Base-by-base conservation (phyloP, 106 monocot genomes). In the Platanthera zijinensis region DNA sequence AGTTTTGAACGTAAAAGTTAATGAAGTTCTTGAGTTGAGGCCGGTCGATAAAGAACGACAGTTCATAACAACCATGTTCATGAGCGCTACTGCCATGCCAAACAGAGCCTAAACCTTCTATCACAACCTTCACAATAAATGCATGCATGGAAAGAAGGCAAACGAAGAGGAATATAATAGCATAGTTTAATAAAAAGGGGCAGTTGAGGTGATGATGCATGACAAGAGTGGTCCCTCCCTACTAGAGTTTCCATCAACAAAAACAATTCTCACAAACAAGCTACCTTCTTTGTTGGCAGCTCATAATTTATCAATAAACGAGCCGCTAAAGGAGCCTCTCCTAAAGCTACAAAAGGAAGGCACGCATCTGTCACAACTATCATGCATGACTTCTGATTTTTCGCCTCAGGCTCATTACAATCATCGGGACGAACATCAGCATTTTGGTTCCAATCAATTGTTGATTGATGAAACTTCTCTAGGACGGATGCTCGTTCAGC, bases 351-450 rank as follows among this genome's bases (percentile, higher is more conserved):
- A 15, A 75, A 71, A 22, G 92, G 92, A 50, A 92, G 78, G 76
- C 92, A 92, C 12, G 92, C 88, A 88, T 92, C 89, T 32, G 92
- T 92, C 77, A 85, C 84, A 74, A 92, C 84, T 76, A 92, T 73
- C 73, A 89, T 84, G 69, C 78, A 76, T 46, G 84, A 81, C 71
- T 86, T 92, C 22, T 66, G 78, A 74, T 64, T 57, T 52, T 7
- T 11, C 62, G 30, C 69, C 74, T 57, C 86, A 69, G 64, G 50
- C 61, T 86, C 89, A 76, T 54, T 63, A 64, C n/a, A 51, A 52
- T 86, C 82, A 54, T 19, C 83, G 75, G 76, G 70, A 74, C 64
- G 32, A 62, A 49, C 54, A 53, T 74, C 81, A 57, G 53, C 50
- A 32, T 30, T 77, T 32, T 81, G 90, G 77, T 75, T 86, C 92